Base-by-base conservation (phyloP, 345 rosid genomes). In the Litchi chinensis region DNA sequence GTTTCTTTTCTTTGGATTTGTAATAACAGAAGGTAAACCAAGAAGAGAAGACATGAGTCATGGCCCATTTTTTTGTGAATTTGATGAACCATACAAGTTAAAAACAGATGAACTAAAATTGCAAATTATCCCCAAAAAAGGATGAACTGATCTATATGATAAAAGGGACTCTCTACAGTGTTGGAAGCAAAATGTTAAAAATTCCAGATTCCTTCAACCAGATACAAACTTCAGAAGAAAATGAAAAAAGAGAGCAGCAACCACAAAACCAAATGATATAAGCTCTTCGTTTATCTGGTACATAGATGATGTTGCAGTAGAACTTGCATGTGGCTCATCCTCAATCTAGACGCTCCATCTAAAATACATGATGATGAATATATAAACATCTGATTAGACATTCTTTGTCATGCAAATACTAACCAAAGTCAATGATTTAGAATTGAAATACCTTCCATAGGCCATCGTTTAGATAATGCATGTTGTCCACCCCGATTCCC, bases 391-490 rank as follows among this genome's bases (percentile, higher is more conserved):
- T 21, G 28, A 60, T 22, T 21, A 9, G 12, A 21, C 8, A 1
- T 52, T 52, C 18, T 52, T 52, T 52, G 39, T 28, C 28, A 78
- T 1, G 9, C 12, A 71, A 40, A 73, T 19, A 43, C 8, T 12
- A 6, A 21, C 13, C 12, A 24, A 22, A 41, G 54, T 21, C 0
- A n/a, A 73, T 71, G 64, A 68, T 70, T 70, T 19, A 21, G 44
- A 16, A 24, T 41, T 15, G 37, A 19, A 24, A 64, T 89, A 91
- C 99, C 98, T 97, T 94, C 99, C 98, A 97, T 50, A 97, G 95
- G 76, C 98, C 98, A 79, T 94, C 99, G 64, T 94, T 97, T 75
- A 94, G 97, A 85, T 94, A 97, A 88, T 97, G 99, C 98, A 97
- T 91, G 84, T 86, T 94, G 87, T 97, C 99, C 77, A 97, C 95